A percentile compares a stretch with the other conserved stretches of the same genome.
Conservation (phyloP, 179 eudicot genomes). For the Actinidia polygama region DNA sequence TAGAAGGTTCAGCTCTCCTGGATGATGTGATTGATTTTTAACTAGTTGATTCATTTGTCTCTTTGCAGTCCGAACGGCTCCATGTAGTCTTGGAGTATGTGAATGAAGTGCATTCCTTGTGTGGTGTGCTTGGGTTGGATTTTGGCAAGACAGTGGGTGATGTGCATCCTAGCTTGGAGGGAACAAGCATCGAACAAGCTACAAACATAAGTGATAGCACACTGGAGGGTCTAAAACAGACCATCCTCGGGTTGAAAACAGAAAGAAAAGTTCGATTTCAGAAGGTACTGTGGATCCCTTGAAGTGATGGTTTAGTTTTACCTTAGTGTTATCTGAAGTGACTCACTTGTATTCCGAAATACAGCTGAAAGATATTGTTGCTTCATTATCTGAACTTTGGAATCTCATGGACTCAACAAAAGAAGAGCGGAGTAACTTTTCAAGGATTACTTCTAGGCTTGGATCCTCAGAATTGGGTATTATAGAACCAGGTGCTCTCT, state of each 20-base stretch:
- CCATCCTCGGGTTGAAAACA: slow-evolving; percentile 47
- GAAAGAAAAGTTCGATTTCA: slow-evolving; percentile 62
- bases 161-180: slow-evolving; percentile 68
- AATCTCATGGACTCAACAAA: slow-evolving; percentile 62
- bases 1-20: background rate
- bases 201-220: slow-evolving; percentile 61
- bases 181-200: slow-evolving; percentile 45
- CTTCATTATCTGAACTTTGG: slow-evolving; percentile 62
- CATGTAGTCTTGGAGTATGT: slow-evolving; percentile 60
- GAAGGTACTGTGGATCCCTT: slow-evolving; percentile 40
- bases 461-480: slow-evolving; percentile 45
- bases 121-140: slow-evolving; percentile 63
- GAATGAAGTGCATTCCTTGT: slow-evolving; percentile 64
- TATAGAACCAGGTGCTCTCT: slow-evolving; percentile 55
- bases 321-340: slow-evolving; percentile 8
- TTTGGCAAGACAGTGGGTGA: slow-evolving; percentile 61
- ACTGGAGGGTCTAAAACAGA: slow-evolving; percentile 57
- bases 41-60: background rate
- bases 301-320: background rate
- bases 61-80: slow-evolving; percentile 60
- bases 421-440: slow-evolving; percentile 48
- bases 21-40: background rate
- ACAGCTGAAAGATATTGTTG: slow-evolving; percentile 59
- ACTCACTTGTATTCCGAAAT: slow-evolving; percentile 17
- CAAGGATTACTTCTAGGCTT: slow-evolving; percentile 39